A percentile compares a stretch with the other conserved stretches of the same genome.
Evolutionary conservation across 2,329 filamentous ascomycete species (phyloP).

Genomic region (Fusarium tricinctum): DNA sequence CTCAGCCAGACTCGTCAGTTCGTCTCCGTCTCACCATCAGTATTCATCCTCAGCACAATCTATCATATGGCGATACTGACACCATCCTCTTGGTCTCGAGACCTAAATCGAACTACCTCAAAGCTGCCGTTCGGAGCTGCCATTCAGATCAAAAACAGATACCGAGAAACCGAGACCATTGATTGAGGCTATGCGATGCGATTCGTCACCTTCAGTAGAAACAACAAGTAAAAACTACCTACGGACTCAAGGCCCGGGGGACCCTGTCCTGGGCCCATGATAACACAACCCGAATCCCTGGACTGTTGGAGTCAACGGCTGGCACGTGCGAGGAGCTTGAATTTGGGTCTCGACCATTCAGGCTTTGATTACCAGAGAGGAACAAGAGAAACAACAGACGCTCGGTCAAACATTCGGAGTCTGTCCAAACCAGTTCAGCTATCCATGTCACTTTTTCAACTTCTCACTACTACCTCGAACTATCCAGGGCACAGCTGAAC

Average conservation of each 20-base stretch:
- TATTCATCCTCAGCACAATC: slow-evolving; percentile 15
- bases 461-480: slow-evolving; percentile 8
- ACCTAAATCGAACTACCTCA: slow-evolving; percentile 21
- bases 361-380: slow-evolving; percentile 11
- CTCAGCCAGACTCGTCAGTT: slow-evolving; percentile 1
- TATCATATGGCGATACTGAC: slow-evolving; percentile 29
- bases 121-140: neutral
- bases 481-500: neutral
- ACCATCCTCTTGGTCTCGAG: slow-evolving; percentile 24
- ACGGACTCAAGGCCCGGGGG: slow-evolving; percentile 11
- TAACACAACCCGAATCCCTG: slow-evolving; percentile 27
- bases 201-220: slow-evolving; percentile 13
- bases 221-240: neutral
- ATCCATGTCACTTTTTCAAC: slow-evolving; percentile 21
- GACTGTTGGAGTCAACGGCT: slow-evolving; percentile 32
- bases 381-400: slow-evolving; percentile 21
- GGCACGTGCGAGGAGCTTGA: slow-evolving; percentile 48
- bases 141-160: neutral
- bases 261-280: slow-evolving; percentile 19
- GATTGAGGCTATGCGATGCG: neutral
- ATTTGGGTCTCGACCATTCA: slow-evolving; percentile 17
- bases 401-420: slow-evolving; percentile 32
- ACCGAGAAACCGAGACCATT: slow-evolving; percentile 4
- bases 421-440: slow-evolving; percentile 17
- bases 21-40: neutral